Evolutionary conservation across 352 stramenopile species (phyloP), one percentile per base, ranked within the genome.

Genomic region (Thraustochytrium striatum): DNA sequence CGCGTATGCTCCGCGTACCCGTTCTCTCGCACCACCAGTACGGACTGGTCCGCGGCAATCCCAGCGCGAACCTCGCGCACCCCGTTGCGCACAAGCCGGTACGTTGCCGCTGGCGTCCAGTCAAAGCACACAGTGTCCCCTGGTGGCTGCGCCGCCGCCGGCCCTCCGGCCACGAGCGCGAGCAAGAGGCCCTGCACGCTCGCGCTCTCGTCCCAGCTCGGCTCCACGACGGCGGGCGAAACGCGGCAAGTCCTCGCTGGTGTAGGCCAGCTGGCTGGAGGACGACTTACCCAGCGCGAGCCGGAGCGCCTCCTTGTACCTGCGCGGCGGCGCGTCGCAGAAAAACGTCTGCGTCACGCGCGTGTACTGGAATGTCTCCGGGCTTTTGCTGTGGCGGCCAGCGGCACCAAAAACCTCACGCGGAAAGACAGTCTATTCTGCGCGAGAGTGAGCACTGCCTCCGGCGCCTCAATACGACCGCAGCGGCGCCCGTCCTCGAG

Each of bases 71-170:
- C 25, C 16, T 43, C 30, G 25, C 41, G 16, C 21, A 5, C 65
- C 5, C 0, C 5, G 2, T 16, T 16, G 13, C 9, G 21, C 52
- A 55, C 47, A 25, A 52, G 21, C 52, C 55, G 50, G 35, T 33
- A 79, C 2, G 69, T 72, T 16, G 69, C 69, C 43, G 19, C 53
- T 7, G 69, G 52, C 21, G 69, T 32, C 69, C 69, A 79, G 21
- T 73, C 69, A 32, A 69, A 79, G 19, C 38, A 32, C 5, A 79
- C 33, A 13, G 35, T 47, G 35, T 79, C 69, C 3, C 19, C 3
- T 13, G 16, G 2, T 8, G 52, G 57, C 44, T 72, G 30, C 13
- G 38, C 69, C 25, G 21, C 36, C n/a, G 11, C 39, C 19, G 19
- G 11, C 7, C 11, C 44, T 28, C 50, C 69, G 28, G 50, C 72